Evolutionary conservation across 257 asterid genomes (phyloP).

Genomic region (Penstemon davidsonii): DNA sequence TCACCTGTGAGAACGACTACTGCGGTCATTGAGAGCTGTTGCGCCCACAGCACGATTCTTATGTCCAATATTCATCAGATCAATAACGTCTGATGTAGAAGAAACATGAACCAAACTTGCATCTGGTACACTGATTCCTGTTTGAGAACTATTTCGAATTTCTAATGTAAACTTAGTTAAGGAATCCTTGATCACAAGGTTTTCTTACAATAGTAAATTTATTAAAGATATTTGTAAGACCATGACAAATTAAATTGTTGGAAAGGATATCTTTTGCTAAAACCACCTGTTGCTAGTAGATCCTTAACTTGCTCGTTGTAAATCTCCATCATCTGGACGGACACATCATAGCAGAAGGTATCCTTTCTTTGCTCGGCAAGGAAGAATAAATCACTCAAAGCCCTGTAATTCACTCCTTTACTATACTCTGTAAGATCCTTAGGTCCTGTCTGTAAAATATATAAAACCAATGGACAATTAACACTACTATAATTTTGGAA

Average conservation of each 20-base stretch:
- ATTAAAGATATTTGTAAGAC: neutral
- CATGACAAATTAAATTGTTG: constrained; percentile 2
- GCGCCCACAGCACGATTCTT: constrained; percentile 91
- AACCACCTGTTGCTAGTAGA: constrained; percentile 71
- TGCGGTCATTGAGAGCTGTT: constrained; percentile 97
- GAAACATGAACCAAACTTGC: constrained; percentile 65
- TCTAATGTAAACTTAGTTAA: constrained; percentile 73
- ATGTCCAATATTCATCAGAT: constrained; percentile 83
- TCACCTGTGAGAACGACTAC: constrained; percentile 98
- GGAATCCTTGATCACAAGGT: constrained; percentile 31
- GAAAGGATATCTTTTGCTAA: constrained; percentile 91
- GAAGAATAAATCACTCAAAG: constrained; percentile 75
- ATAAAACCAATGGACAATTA: constrained; percentile 20
- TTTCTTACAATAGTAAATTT: neutral
- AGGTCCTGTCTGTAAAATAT: constrained; percentile 75
- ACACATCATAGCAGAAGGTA: constrained; percentile 72
- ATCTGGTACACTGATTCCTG: constrained; percentile 93
- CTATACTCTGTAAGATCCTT: constrained; percentile 70
- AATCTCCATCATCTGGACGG: constrained; percentile 97
- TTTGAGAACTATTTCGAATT: constrained; percentile 87
- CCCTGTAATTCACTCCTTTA: constrained; percentile 94
- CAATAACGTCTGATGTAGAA: constrained; percentile 72
- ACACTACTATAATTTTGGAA: constrained; percentile 17
- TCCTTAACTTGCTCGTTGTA: constrained; percentile 98
- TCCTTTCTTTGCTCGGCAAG: constrained; percentile 82